Evolutionary conservation across 441 rosid genomes (phyloP).

Genomic region (Gossypium aridum): DNA sequence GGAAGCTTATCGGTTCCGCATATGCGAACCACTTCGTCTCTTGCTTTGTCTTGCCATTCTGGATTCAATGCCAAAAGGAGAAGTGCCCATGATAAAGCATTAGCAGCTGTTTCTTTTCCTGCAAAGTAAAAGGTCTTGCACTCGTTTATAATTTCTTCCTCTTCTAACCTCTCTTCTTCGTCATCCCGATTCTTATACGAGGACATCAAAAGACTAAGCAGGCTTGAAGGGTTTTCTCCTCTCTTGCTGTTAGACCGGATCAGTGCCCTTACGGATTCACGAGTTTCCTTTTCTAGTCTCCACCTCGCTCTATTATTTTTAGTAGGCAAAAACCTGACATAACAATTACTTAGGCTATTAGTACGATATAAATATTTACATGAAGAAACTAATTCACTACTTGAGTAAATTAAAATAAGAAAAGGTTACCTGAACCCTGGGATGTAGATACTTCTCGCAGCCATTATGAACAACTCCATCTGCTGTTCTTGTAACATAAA

Average conservation of each 20-base stretch:
- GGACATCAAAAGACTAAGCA: slow-evolving; percentile 50
- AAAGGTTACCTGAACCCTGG: slow-evolving; percentile 70
- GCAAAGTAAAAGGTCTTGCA: slow-evolving; percentile 85
- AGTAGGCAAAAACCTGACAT: slow-evolving; percentile 67
- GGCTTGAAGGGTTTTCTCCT: slow-evolving; percentile 33
- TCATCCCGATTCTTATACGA: slow-evolving; percentile 39
- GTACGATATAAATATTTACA: neutral
- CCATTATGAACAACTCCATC: slow-evolving; percentile 28
- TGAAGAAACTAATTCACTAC: neutral
- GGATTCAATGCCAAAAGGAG: slow-evolving; percentile 59
- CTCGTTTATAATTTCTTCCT: slow-evolving; percentile 73
- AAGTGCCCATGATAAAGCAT: slow-evolving; percentile 63
- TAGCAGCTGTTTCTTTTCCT: slow-evolving; percentile 72
- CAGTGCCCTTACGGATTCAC: slow-evolving; percentile 45
- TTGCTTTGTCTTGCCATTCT: slow-evolving; percentile 74
- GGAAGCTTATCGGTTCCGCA: slow-evolving; percentile 29
- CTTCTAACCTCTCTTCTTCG: slow-evolving; percentile 48
- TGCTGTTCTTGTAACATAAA: neutral
- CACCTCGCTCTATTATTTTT: slow-evolving; percentile 61
- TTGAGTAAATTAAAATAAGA: neutral
- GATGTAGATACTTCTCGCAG: slow-evolving; percentile 42
- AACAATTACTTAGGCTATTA: neutral
- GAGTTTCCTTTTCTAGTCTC: slow-evolving; percentile 56
- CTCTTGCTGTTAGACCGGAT: slow-evolving; percentile 29
- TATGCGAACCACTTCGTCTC: slow-evolving; percentile 53